Evolutionary conservation across 2,329 filamentous ascomycete genomes (phyloP).

Genomic region (Triangularia setosa): DNA sequence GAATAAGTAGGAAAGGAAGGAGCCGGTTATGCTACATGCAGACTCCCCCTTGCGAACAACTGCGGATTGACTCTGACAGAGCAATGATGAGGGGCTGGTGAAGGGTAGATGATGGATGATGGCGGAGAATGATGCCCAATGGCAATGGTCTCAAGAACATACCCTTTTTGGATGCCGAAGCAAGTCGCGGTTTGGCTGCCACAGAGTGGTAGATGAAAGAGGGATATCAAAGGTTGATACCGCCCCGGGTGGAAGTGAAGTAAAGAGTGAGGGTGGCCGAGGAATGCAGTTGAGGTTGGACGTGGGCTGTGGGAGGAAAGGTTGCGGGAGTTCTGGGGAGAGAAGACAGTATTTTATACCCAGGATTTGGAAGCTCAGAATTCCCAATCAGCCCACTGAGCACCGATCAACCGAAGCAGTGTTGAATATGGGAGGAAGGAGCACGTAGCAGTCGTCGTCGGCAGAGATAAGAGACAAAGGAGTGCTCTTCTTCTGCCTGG

Average conservation of each 20-base stretch:
- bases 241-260: not conserved
- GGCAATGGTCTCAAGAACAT: not conserved
- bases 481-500: not conserved
- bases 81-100: not conserved
- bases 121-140: not conserved
- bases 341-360: not conserved
- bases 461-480: not conserved
- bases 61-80: not conserved
- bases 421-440: not conserved
- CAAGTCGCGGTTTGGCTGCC: not conserved
- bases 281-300: not conserved
- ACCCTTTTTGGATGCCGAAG: not conserved
- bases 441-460: not conserved
- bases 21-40: not conserved
- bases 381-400: not conserved
- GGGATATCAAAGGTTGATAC: not conserved
- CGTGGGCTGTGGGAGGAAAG: not conserved
- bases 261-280: not conserved
- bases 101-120: too few species aligned
- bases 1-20: not conserved
- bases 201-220: not conserved
- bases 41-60: not conserved
- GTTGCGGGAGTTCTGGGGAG: constrained; percentile 1
- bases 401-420: not conserved
- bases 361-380: not conserved